These are phyloP conservation scores for Volvariella surrecta DNA, from an alignment of 1,284 basidiomycete species.

Conservation along the genomic window DNA sequence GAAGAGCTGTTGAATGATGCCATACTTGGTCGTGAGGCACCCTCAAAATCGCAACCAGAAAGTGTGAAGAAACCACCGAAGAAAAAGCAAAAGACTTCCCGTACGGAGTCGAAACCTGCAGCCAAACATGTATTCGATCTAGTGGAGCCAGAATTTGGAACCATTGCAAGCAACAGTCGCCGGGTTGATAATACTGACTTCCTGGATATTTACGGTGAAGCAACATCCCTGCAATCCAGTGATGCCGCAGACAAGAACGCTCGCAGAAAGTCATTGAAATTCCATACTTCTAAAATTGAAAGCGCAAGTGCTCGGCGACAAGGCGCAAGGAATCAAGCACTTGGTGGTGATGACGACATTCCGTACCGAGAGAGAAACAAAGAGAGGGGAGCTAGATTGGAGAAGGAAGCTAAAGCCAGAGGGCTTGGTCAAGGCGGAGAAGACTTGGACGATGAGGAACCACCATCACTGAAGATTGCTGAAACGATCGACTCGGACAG, in stretches of 20 bases:
- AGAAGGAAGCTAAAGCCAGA: constrained; percentile 39
- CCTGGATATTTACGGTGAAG: constrained; percentile 69
- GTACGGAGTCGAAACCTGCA: constrained; percentile 15
- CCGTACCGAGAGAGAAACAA: constrained; percentile 68
- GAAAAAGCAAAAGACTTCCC: constrained; percentile 18
- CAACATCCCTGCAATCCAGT: constrained; percentile 53
- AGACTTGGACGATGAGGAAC: constrained; percentile 57
- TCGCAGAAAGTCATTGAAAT: constrained; percentile 73
- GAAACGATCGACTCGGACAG: constrained; percentile 37
- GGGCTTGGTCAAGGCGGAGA: constrained; percentile 46
- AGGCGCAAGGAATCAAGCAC: constrained; percentile 53
- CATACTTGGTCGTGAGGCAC: constrained; percentile 7
- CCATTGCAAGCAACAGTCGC: constrained; percentile 23
- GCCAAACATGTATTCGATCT: constrained; percentile 55
- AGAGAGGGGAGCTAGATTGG: constrained; percentile 44
- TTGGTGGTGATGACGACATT: constrained; percentile 85
- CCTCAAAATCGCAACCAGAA: constrained; percentile 3
- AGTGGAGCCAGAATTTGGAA: constrained; percentile 58
- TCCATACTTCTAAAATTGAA: constrained; percentile 82
- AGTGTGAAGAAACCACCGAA: constrained; percentile 13
- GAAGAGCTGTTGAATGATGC: constrained; percentile 48
- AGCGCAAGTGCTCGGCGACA: constrained; percentile 62
- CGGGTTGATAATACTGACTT: constrained; percentile 16
- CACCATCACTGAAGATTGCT: constrained; percentile 15
- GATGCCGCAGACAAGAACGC: constrained; percentile 80